A percentile compares a stretch with the other conserved stretches of the same genome.
phyloP scores from a whole-genome alignment of 1,284 basidiomycete species.

The Sanghuangporus baumii region DNA sequence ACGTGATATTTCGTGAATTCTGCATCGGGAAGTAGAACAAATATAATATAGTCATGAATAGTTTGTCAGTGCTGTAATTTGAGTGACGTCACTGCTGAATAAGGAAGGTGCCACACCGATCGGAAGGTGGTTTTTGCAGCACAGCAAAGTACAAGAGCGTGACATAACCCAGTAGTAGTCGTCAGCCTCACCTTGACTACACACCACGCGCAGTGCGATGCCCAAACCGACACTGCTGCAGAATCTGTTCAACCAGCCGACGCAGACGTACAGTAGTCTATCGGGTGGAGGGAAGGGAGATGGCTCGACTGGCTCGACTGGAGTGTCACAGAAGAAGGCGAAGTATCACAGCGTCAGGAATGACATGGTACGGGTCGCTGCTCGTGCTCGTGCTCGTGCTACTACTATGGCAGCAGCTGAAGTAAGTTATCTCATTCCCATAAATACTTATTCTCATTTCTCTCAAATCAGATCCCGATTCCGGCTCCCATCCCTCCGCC shows the following conservation, averaged over 20 bases:
- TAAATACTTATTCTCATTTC: not conserved
- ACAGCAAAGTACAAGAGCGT: not conserved
- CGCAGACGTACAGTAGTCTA: conserved; percentile 44
- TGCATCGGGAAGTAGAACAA: conserved; percentile 84
- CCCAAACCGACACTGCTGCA: conserved; percentile 55
- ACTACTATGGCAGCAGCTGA: not conserved
- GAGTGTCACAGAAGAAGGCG: conserved; percentile 25
- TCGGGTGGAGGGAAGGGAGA: conserved; percentile 26
- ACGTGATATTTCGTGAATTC: conserved; percentile 77
- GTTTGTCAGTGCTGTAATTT: not conserved
- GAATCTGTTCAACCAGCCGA: conserved; percentile 48
- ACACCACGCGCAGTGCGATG: conserved; percentile 27
- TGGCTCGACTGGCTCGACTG: too few species aligned
- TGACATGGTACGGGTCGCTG: conserved; percentile 11
- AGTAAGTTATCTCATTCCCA: not conserved
- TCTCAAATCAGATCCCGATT: not conserved
- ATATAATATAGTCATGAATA: not conserved
- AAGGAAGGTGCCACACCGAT: not conserved
- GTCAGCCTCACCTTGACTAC: not conserved
- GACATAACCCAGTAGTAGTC: not conserved
- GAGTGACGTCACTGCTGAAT: not conserved
- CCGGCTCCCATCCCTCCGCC: not conserved
- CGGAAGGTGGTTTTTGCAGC: not conserved
- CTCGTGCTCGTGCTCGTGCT: conserved; percentile 3
- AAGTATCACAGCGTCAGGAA: conserved; percentile 20